Base-by-base conservation (phyloP, 495 filamentous ascomycete genomes). In the Niebla homalea region DNA sequence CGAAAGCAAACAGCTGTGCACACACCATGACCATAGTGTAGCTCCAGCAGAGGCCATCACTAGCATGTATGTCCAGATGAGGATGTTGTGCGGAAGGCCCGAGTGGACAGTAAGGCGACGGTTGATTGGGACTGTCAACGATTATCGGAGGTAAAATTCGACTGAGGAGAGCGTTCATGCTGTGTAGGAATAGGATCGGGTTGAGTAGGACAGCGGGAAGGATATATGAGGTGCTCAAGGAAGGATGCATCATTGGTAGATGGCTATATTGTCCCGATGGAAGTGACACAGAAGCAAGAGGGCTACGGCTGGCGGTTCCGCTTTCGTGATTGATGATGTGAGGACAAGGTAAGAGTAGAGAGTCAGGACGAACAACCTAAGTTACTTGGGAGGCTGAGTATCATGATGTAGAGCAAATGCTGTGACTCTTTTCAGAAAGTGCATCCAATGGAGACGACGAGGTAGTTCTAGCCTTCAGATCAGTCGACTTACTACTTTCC, bases 131-230 rank as follows among this genome's bases (percentile, higher is more conserved):
- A 6, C 49, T 46, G 5, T 59, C 49, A 20, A 51, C 54, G 11
- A 59, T 38, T 14, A 62, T 51, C 1, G 64, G 58, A 40, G 62
- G 62, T 29, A 60, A 43, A 8, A 59, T 35, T 36, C 62, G 60
- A 8, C 64, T 64, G 8, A 67, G 53, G 44, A 67, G 58, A 23
- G 67, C 66, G 25, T 70, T 69, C 21, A 68, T 52, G 50, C 64
- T 55, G 46, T 67, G 63, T 18, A 70, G 62, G 45, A 70, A 57
- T 36, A 70, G 54, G 50, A 67, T 58, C 2, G 67, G 67, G 49
- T 70, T 70, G 51, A 70, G 64, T 42, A 70, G 46, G 50, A 70
- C 60, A 23, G 65, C 66, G 20, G 65, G 66, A 18, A 70, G 45
- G 23, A 69, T 50, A 53, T 70, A 70, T 45, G 58, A 60, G 6